phyloP scores from a whole-genome alignment of 148 eudicot species.

The Amaranthus hypochondriacus region DNA sequence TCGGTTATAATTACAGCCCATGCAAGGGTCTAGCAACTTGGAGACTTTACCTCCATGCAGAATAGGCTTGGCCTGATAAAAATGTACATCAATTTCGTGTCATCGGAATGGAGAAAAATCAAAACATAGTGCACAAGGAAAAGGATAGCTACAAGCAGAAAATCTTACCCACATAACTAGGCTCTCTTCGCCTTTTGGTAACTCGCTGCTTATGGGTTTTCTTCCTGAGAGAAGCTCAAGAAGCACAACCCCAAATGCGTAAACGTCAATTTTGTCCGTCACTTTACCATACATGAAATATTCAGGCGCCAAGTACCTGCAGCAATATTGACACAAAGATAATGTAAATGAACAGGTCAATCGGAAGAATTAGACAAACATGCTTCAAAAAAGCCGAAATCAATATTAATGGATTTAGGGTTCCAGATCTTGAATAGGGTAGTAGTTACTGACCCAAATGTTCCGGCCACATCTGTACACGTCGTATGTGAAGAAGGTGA shows the following conservation, averaged over 20 bases:
- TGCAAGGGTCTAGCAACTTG: constrained; percentile 54
- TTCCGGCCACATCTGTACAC: constrained; percentile 82
- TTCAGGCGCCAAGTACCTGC: constrained; percentile 97
- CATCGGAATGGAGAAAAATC: background rate
- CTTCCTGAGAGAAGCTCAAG: constrained; percentile 98
- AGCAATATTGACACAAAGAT: background rate
- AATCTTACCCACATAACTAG: constrained; percentile 89
- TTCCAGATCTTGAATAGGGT: background rate
- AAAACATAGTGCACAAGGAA: constrained; percentile 3
- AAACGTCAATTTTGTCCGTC: constrained; percentile 79
- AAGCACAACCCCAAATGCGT: constrained; percentile 95
- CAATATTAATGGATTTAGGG: background rate
- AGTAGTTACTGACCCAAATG: constrained; percentile 72
- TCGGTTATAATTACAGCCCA: constrained; percentile 41
- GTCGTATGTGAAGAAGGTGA: constrained; percentile 51
- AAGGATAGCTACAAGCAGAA: constrained; percentile 1
- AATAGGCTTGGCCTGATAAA: constrained; percentile 68
- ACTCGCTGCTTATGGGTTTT: constrained; percentile 68
- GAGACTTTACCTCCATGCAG: constrained; percentile 55
- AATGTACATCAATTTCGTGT: constrained; percentile 4
- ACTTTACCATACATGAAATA: constrained; percentile 93
- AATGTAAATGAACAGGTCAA: background rate
- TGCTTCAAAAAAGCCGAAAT: constrained; percentile 4
- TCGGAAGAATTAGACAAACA: background rate
- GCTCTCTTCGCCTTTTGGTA: constrained; percentile 82